These are phyloP conservation scores for Fusarium tupiense DNA, from an alignment of 2,329 filamentous ascomycete species.

Conservation along the genomic window DNA sequence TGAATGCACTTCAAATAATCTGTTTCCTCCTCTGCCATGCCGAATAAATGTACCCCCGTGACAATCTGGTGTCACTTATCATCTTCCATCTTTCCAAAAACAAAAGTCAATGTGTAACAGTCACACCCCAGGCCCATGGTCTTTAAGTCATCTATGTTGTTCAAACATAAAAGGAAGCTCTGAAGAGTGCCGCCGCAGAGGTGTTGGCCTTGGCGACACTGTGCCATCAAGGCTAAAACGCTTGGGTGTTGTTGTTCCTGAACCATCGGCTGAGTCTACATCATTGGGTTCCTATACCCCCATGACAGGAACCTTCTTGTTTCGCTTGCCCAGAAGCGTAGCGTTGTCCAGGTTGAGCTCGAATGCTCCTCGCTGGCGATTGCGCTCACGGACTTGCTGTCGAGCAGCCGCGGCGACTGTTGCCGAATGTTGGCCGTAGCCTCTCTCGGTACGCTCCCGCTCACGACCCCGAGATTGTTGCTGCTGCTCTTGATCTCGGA, in stretches of 20 bases:
- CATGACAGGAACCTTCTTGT: conserved; percentile 62
- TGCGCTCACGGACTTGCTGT: conserved; percentile 76
- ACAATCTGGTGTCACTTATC: background rate
- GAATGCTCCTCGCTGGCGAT: conserved; percentile 81
- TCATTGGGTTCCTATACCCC: conserved; percentile 46
- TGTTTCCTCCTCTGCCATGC: conserved; percentile 7
- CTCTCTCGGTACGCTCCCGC: conserved; percentile 60
- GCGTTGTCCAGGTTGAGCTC: conserved; percentile 93
- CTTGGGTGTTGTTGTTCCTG: conserved; percentile 4
- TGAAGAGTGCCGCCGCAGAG: conserved; percentile 23
- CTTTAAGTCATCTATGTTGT: conserved; percentile 14
- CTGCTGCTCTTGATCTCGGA: conserved; percentile 61
- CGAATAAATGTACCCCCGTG: background rate
- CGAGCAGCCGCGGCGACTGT: conserved; percentile 85
- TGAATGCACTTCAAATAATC: conserved; percentile 30
- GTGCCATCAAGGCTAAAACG: conserved; percentile 24
- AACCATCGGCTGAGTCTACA: background rate
- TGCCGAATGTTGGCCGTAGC: conserved; percentile 90
- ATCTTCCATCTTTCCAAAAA: conserved; percentile 22
- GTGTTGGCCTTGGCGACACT: conserved; percentile 13
- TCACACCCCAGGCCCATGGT: background rate
- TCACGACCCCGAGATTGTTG: conserved; percentile 47
- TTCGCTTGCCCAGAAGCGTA: conserved; percentile 81
- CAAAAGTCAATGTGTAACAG: conserved; percentile 5
- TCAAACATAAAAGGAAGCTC: conserved; percentile 30